These are phyloP conservation scores for Colletotrichum tabaci DNA, from an alignment of 2,329 filamentous ascomycete species.

Conservation along the genomic window DNA sequence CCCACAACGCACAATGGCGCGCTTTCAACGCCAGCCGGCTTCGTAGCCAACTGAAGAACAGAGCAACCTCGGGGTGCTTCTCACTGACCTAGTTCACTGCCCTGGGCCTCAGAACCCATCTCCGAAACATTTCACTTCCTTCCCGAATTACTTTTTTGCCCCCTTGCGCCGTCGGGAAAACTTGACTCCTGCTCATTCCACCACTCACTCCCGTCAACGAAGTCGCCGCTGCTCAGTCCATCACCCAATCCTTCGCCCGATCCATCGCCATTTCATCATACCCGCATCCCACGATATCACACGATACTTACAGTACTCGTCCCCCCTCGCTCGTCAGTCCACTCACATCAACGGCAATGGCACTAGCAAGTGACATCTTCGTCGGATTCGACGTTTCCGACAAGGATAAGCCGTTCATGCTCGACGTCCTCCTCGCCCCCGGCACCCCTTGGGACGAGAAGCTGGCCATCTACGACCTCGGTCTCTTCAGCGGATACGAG, in stretches of 20 bases:
- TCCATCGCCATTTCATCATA: constrained; percentile 4
- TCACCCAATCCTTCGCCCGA: neutral
- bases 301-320: constrained; percentile 2
- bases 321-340: neutral
- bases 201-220: constrained; percentile 2
- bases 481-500: constrained; percentile 52
- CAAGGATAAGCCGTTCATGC: constrained; percentile 51
- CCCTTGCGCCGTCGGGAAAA: constrained; percentile 18
- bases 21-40: constrained; percentile 18
- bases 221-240: neutral
- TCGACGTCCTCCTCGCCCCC: constrained; percentile 49
- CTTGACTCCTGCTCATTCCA: constrained; percentile 10
- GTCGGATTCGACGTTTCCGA: constrained; percentile 52
- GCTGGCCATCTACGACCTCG: constrained; percentile 49
- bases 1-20: constrained; percentile 31
- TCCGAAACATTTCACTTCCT: constrained; percentile 30
- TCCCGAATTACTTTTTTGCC: constrained; percentile 14
- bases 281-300: neutral
- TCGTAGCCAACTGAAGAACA: constrained; percentile 16
- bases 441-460: constrained; percentile 47
- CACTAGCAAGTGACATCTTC: constrained; percentile 36
- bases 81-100: constrained; percentile 9
- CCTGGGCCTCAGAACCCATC: constrained; percentile 16
- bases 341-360: constrained; percentile 33
- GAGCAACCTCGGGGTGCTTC: constrained; percentile 23